Evolutionary conservation across 306 rosid species (phyloP), one percentile per base, ranked within the genome.

Genomic region (Quillaja saponaria): DNA sequence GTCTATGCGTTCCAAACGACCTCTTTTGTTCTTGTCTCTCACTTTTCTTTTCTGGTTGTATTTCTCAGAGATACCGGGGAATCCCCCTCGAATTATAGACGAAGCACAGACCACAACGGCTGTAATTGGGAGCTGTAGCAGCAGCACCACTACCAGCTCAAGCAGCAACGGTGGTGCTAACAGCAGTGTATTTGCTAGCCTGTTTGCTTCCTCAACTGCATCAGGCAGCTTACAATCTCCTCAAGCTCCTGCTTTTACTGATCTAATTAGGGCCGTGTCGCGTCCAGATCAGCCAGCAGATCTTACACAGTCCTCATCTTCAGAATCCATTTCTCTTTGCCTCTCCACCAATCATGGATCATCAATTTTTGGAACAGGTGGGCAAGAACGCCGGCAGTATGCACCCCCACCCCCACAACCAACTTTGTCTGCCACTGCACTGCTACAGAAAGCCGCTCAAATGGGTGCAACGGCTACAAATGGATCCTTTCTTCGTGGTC

Each of bases 381-480:
- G 84, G 58, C 92, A 82, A 55, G 92, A 87, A 55, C 74, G 58
- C 11, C 65, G 87, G 34, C 97, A 78, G 10, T 87, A 85, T 20
- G 73, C 77, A 0, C 77, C 89, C 0, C 49, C 83, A 0, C 87
- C n/a, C n/a, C n/a, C 87, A 12, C 96, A 80, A 34, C 91, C 96
- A 1, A 84, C 91, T 1, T 83, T 90, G 96, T 91, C 97, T 3
- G 97, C 97, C 15, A 91, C 97, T 1, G 97, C 97, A 8, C 67
- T 91, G 18, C 95, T 91, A 7, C 97, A 91, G 84, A 91, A 87
- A 49, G 97, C 97, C 13, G 96, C 97, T 57, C 96, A 91, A 71
- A 87, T 91, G 91, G 95, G 95, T 1, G 78, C 95, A 1, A 85
- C 90, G 6, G 80, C 90, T 10, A 63, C 97, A 11, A 88, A 78